Evolutionary conservation across 2,329 filamentous ascomycete species (phyloP), one percentile per base, ranked within the genome.

Genomic region (Alternaria sp.): DNA sequence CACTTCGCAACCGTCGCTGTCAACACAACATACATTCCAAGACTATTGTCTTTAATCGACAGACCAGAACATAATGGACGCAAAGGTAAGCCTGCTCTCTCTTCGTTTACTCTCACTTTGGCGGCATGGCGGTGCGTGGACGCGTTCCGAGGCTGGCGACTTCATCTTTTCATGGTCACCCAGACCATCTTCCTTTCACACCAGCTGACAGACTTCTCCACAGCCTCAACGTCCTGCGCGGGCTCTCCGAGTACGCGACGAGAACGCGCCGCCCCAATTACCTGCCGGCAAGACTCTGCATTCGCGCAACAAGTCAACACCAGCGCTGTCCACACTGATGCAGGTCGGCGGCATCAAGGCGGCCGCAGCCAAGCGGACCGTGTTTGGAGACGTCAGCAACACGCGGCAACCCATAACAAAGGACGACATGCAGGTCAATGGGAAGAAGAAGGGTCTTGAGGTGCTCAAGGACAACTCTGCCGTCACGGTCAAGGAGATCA

Each of bases 341-440:
- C 83, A 85, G 65, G 85, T 83, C 53, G 85, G 83, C 61, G 85
- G 83, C 43, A 80, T 90, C 67, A 92, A 90, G 79, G 85, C 85
- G 57, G 85, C 87, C 54, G 85, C 87, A 61, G 85, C 89, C 59
- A 96, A 94, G 83, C 89, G 93, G 69, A 89, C 90, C 66, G 92
- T 89, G 12, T 93, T 96, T 80, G 91, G 88, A 53, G 93, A 97
- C 77, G 87, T 96, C 65, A 96, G 91, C 84, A 95, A 94, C 75
- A 89, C 84, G 44, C 80, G 74, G 56, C 72, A 74, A 47, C 73
- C 71, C 26, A 28, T 75, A 66, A 71, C 74, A 59, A 86, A 87
- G 71, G 89, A 91, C 77, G 89, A 91, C 71, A 83, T 83, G 40
- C 82, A 81, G 56, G 74, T 87, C 25, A 69, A 77, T 26, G 81